A percentile compares a stretch with the other conserved stretches of the same genome.
These are phyloP conservation scores for Backusella tuberculispora DNA, from an alignment of 192 early-diverging fungal genomes.

Conservation along the genomic window DNA sequence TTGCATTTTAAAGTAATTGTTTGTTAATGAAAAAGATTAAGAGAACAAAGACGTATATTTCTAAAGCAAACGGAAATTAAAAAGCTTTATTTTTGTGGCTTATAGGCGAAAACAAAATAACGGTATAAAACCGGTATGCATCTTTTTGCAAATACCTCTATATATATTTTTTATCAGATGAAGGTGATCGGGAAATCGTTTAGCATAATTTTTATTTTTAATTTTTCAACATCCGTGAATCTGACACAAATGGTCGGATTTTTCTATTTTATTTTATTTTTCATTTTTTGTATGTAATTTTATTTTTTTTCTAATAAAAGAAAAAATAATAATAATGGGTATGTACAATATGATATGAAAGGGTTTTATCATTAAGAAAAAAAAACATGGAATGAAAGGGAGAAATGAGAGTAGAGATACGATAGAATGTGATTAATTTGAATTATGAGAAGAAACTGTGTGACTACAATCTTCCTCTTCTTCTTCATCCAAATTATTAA, in stretches of 20 bases:
- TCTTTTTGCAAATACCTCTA: too few relatives aligned
- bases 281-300: not conserved
- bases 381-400: not conserved
- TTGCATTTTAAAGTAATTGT: too few relatives aligned
- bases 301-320: not conserved
- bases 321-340: not conserved
- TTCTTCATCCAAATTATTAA: slow-evolving; percentile 18
- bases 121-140: too few relatives aligned
- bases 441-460: not conserved
- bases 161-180: not conserved
- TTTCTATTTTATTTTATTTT: not conserved
- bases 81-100: too few relatives aligned
- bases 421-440: not conserved
- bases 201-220: not conserved
- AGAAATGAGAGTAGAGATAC: not conserved
- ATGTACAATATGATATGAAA: not conserved
- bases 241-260: not conserved
- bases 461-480: not conserved
- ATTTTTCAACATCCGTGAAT: not conserved
- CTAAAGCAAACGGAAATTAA: too few relatives aligned
- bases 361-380: not conserved
- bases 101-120: too few relatives aligned
- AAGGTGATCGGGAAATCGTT: not conserved
- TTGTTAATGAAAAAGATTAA: too few relatives aligned
- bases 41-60: too few relatives aligned